Conservation (phyloP, 371 early-diverging fungal species). For the Batkoa obscura region DNA sequence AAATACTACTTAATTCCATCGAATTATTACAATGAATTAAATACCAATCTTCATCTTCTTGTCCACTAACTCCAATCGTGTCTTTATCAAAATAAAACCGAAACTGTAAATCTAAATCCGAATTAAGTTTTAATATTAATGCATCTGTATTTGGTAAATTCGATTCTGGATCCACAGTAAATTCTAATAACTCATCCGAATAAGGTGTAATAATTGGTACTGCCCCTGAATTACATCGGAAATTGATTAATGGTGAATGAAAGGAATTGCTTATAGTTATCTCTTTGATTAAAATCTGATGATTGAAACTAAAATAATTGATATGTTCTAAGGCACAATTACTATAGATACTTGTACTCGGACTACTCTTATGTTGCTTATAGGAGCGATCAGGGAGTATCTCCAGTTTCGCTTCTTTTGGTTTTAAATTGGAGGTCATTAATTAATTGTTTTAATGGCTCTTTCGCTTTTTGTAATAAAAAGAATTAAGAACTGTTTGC, state of each 20-base stretch:
- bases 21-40: background rate
- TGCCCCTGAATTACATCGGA: conserved; percentile 1
- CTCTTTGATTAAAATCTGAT: background rate
- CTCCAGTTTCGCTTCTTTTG: no score
- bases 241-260: background rate
- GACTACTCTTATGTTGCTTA: no score
- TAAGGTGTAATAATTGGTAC: background rate
- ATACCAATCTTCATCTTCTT: background rate
- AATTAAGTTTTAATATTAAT: background rate
- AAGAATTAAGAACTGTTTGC: no score
- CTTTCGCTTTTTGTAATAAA: no score
- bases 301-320: background rate
- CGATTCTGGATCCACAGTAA: background rate
- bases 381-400: no score
- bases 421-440: no score
- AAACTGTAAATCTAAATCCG: background rate
- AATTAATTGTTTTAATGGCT: no score
- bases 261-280: background rate
- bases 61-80: background rate
- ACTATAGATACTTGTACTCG: no score
- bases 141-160: background rate
- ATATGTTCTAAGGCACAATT: background rate
- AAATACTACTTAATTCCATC: background rate
- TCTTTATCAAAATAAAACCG: background rate
- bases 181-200: background rate